These are phyloP conservation scores for Arachis hypogaea DNA, from an alignment of 306 rosid genomes.

Conservation along the genomic window DNA sequence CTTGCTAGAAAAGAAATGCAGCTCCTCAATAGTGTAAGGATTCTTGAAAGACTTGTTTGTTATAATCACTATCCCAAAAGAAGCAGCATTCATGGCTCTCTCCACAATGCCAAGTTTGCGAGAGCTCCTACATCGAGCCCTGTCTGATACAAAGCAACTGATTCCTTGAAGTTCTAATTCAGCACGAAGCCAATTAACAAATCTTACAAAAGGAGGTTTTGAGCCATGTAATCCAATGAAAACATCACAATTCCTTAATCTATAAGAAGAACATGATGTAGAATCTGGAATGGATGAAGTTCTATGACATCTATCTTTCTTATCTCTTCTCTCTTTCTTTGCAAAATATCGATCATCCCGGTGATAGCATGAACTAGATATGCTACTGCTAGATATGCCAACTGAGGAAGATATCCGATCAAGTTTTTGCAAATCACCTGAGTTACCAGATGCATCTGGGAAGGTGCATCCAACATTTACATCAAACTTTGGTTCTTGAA, in stretches of 20 bases:
- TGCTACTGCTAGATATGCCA: slow-evolving; percentile 64
- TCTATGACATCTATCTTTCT: slow-evolving; percentile 46
- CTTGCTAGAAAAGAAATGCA: slow-evolving; percentile 68
- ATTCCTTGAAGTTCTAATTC: slow-evolving; percentile 90
- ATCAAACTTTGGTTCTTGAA: slow-evolving; percentile 54
- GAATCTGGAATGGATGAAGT: slow-evolving; percentile 51
- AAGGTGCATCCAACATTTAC: slow-evolving; percentile 48
- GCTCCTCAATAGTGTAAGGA: slow-evolving; percentile 80
- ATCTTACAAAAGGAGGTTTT: slow-evolving; percentile 64
- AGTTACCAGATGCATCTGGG: slow-evolving; percentile 49
- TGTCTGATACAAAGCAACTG: slow-evolving; percentile 77
- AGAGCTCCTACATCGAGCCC: slow-evolving; percentile 69
- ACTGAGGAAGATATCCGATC: slow-evolving; percentile 61
- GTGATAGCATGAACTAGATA: slow-evolving; percentile 52
- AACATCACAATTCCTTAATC: slow-evolving; percentile 73
- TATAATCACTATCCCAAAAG: slow-evolving; percentile 74
- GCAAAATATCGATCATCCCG: slow-evolving; percentile 45
- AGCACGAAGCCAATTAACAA: slow-evolving; percentile 78
- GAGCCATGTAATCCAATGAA: slow-evolving; percentile 78
- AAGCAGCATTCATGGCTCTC: slow-evolving; percentile 88
- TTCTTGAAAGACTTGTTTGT: slow-evolving; percentile 87
- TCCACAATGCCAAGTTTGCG: slow-evolving; percentile 66
- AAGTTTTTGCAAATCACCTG: slow-evolving; percentile 53
- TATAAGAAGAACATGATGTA: slow-evolving; percentile 66
- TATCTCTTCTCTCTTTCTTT: slow-evolving; percentile 52